phyloP scores from a whole-genome alignment of 2,329 filamentous ascomycete species.

The Aureobasidium lini region DNA sequence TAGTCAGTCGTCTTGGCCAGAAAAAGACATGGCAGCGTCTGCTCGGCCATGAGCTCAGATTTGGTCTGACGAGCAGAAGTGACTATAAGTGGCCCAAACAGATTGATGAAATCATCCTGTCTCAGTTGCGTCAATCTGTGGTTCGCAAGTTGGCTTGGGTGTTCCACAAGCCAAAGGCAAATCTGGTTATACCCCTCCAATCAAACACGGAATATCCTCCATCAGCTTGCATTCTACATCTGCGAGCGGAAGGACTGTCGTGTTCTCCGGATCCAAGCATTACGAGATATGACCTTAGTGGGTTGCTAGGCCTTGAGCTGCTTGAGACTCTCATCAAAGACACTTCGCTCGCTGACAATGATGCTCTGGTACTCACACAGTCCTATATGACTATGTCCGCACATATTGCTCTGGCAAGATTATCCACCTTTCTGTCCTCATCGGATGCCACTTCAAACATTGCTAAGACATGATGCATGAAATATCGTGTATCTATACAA shows the following conservation, averaged over 20 bases:
- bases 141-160: slow-evolving; percentile 40
- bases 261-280: neutral
- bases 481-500: neutral
- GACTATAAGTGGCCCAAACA: slow-evolving; percentile 34
- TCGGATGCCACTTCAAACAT: neutral
- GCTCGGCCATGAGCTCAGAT: slow-evolving; percentile 14
- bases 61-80: slow-evolving; percentile 10
- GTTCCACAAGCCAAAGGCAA: neutral
- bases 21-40: slow-evolving; percentile 14
- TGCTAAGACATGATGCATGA: neutral
- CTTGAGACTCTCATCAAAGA: neutral
- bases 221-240: neutral
- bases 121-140: slow-evolving; percentile 43
- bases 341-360: neutral
- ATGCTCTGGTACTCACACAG: neutral
- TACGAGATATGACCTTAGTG: neutral
- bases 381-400: slow-evolving; percentile 11
- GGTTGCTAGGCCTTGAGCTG: neutral
- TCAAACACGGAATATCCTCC: neutral
- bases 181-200: neutral
- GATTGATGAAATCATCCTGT: slow-evolving; percentile 49
- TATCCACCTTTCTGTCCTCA: neutral
- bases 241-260: neutral
- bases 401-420: neutral
- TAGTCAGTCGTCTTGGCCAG: slow-evolving; percentile 34